Conservation (phyloP, 2,329 filamentous ascomycete genomes). For the Exophiala calicioides region DNA sequence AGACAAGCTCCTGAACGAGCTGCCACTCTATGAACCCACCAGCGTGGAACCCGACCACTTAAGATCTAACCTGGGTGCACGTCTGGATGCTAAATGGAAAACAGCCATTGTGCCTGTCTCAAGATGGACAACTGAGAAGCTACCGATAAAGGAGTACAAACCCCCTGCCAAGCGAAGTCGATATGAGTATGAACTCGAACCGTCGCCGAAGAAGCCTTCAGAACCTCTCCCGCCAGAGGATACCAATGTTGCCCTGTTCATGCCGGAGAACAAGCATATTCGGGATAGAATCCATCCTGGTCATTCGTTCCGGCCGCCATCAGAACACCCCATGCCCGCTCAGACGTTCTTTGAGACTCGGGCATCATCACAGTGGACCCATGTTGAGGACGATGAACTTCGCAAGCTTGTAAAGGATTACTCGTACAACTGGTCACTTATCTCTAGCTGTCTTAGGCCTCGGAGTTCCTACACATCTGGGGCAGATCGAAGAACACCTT, state of each 20-base stretch:
- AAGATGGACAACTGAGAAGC: conserved; percentile 80
- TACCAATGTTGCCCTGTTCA: conserved; percentile 80
- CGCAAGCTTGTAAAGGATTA: conserved; percentile 83
- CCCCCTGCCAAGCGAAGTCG: conserved; percentile 75
- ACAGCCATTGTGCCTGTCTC: conserved; percentile 79
- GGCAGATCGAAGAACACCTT: conserved; percentile 85
- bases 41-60: conserved; percentile 52
- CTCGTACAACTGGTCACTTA: conserved; percentile 96
- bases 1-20: conserved; percentile 74
- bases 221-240: conserved; percentile 66
- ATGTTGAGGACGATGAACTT: conserved; percentile 86
- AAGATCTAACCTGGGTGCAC: conserved; percentile 40
- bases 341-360: conserved; percentile 88
- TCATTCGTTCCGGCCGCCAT: conserved; percentile 90
- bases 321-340: conserved; percentile 86
- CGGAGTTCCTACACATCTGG: conserved; percentile 79
- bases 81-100: conserved; percentile 70
- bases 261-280: conserved; percentile 83
- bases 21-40: conserved; percentile 74
- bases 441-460: conserved; percentile 74
- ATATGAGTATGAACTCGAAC: conserved; percentile 79
- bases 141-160: conserved; percentile 66
- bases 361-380: conserved; percentile 86
- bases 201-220: conserved; percentile 57
- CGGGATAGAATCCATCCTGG: conserved; percentile 86